Evolutionary conservation across 805 yeast genomes (phyloP).

Genomic region (Candida verbasci): DNA sequence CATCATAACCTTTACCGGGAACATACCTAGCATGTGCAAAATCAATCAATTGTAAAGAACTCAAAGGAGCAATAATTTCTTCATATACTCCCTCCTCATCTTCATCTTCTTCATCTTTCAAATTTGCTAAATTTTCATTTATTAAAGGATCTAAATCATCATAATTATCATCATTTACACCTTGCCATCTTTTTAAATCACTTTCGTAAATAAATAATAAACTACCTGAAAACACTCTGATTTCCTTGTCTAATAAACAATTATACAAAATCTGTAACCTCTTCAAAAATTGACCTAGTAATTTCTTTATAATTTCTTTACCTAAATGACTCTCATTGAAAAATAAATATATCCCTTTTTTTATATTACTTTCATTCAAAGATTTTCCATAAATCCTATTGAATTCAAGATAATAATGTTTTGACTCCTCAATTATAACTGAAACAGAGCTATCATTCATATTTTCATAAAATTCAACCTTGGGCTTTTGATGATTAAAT

Average conservation of each 20-base stretch:
- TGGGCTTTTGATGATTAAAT: slow-evolving; percentile 11
- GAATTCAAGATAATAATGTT: slow-evolving; percentile 44
- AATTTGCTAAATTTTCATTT: slow-evolving; percentile 5
- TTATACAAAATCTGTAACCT: slow-evolving; percentile 65
- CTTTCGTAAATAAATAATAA: slow-evolving; percentile 72
- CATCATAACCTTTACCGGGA: slow-evolving; percentile 67
- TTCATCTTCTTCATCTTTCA: slow-evolving; percentile 12
- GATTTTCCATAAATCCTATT: slow-evolving; percentile 72
- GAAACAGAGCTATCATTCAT: slow-evolving; percentile 14
- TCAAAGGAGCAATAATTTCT: slow-evolving; percentile 37
- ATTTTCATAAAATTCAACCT: slow-evolving; percentile 12
- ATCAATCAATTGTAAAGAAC: slow-evolving; percentile 70
- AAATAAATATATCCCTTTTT: slow-evolving; percentile 43
- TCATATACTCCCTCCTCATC: slow-evolving; percentile 24
- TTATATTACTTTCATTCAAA: slow-evolving; percentile 41
- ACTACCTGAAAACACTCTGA: slow-evolving; percentile 68
- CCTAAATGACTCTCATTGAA: slow-evolving; percentile 29
- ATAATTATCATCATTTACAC: slow-evolving; percentile 22
- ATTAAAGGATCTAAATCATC: slow-evolving; percentile 37
- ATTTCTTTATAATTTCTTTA: slow-evolving; percentile 16
- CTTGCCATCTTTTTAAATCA: slow-evolving; percentile 52
- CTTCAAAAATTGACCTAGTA: slow-evolving; percentile 46
- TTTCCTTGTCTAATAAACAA: slow-evolving; percentile 57
- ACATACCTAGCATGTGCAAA: slow-evolving; percentile 79
- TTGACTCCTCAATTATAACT: slow-evolving; percentile 12